These are phyloP conservation scores for Zizania latifolia DNA, from an alignment of 176 grass and related monocot species.

Conservation along the genomic window DNA sequence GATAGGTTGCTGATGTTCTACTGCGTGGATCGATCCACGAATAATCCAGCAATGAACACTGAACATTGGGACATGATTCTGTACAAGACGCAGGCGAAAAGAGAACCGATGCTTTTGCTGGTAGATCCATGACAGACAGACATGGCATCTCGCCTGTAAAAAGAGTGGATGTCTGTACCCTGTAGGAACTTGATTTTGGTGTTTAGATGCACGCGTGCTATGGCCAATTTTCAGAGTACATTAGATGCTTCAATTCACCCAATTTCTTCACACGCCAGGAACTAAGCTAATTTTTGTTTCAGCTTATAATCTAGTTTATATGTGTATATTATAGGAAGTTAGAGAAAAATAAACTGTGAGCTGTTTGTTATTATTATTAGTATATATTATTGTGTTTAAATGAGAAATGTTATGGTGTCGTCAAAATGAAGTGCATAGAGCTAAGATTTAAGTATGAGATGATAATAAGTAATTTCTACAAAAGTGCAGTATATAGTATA, in stretches of 20 bases:
- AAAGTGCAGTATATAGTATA: too few relatives aligned
- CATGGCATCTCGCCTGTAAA: background rate
- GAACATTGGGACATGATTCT: background rate
- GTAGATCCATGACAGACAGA: background rate
- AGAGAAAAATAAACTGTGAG: too few relatives aligned
- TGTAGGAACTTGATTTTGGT: background rate
- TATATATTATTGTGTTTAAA: too few relatives aligned
- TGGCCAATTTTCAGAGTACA: background rate
- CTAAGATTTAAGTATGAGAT: too few relatives aligned
- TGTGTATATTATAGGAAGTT: too few relatives aligned
- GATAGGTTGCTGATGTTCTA: background rate
- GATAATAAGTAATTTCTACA: too few relatives aligned
- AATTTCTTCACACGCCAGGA: background rate
- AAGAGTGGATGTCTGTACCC: background rate
- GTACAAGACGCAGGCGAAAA: background rate
- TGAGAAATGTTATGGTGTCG: too few relatives aligned
- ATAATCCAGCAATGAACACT: background rate
- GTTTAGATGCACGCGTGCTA: background rate
- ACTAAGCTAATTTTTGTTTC: too few relatives aligned
- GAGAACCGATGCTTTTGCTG: background rate
- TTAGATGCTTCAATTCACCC: background rate
- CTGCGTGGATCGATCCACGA: too few relatives aligned
- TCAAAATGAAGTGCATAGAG: too few relatives aligned
- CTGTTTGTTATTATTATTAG: too few relatives aligned
- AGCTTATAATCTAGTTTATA: too few relatives aligned